A percentile compares a stretch with the other conserved stretches of the same genome.
Conservation (phyloP, 2,329 filamentous ascomycete genomes). For the Fusarium sp. region DNA sequence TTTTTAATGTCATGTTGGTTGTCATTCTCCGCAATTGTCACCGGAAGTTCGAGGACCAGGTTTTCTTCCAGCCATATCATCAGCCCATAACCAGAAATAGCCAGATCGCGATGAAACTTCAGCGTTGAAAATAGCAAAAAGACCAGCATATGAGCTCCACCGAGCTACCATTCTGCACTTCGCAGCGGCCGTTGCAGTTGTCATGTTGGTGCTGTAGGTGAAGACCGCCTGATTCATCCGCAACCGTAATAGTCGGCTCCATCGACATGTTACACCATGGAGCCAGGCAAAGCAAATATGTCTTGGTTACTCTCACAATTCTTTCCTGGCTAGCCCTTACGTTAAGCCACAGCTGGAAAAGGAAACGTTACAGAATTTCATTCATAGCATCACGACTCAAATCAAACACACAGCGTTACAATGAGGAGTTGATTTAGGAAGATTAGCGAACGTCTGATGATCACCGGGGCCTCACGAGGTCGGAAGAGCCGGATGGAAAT, state of each 20-base stretch:
- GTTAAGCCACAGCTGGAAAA: not conserved
- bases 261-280: not conserved
- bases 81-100: slow-evolving; percentile 1
- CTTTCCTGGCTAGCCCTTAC: not conserved
- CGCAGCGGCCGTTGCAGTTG: not conserved
- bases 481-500: not conserved
- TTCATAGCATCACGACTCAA: not conserved
- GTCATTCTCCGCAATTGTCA: not conserved
- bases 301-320: not conserved
- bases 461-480: not conserved
- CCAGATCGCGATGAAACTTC: not conserved
- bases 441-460: not conserved
- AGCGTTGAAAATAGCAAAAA: not conserved
- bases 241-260: not conserved
- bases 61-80: not conserved
- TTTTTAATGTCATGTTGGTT: slow-evolving; percentile 3
- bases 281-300: not conserved
- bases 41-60: slow-evolving; percentile 1
- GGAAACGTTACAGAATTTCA: not conserved
- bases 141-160: not conserved
- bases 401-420: not conserved
- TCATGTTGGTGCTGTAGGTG: slow-evolving; percentile 3
- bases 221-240: slow-evolving; percentile 1
- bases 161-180: not conserved
- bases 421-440: not conserved